Evolutionary conservation across 768 basidiomycete species (phyloP).

Genomic region (Russula olivacea): DNA sequence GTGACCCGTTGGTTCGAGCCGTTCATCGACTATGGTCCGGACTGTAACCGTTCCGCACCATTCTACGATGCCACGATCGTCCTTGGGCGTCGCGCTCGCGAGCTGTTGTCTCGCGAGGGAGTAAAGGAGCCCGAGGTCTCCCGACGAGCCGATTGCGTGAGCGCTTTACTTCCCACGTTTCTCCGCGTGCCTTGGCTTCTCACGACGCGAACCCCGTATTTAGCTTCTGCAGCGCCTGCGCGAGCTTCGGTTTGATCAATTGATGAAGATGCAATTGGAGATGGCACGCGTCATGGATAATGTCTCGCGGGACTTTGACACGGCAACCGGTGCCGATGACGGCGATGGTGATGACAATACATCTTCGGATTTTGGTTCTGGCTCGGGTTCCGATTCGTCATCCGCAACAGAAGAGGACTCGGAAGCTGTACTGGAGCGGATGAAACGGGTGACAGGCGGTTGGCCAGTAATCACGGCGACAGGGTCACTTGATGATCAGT

Average conservation of each 20-base stretch:
- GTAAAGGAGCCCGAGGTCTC: not conserved
- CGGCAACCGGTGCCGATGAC: not conserved
- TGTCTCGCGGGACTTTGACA: not conserved
- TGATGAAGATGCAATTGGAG: not conserved
- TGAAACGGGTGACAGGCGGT: not conserved
- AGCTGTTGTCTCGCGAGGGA: not conserved
- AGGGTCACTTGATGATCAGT: not conserved
- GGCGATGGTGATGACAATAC: not conserved
- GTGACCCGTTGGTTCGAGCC: constrained; percentile 20
- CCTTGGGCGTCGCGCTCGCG: constrained; percentile 5
- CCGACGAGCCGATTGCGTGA: not conserved
- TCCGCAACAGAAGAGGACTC: not conserved
- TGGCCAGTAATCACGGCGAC: not conserved
- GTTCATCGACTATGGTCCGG: constrained; percentile 16
- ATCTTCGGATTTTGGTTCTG: not conserved
- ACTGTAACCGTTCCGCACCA: constrained; percentile 3
- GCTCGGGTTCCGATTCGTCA: not conserved
- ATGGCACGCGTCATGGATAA: not conserved
- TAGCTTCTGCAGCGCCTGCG: constrained; percentile 5
- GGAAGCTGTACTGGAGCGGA: not conserved
- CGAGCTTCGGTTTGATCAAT: not conserved
- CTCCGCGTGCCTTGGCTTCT: not conserved
- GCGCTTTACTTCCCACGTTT: not conserved
- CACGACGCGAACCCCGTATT: not conserved
- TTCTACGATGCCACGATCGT: constrained; percentile 14